Evolutionary conservation across 106 monocot species (phyloP), one percentile per base, ranked within the genome.

Genomic region (Vanilla planifolia): DNA sequence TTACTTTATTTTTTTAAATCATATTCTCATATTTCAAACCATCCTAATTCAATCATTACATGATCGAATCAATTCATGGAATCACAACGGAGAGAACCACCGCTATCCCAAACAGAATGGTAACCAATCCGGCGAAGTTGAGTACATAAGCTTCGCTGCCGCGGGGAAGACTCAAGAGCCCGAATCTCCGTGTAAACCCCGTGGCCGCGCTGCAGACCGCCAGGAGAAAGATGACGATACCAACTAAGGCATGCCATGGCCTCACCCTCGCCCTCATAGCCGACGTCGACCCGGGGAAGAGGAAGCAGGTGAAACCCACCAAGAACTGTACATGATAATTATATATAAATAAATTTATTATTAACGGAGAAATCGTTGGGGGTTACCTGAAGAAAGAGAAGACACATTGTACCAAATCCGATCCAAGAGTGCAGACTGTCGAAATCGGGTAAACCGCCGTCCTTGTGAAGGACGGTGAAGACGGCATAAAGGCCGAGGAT

Each of bases 161-260:
- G 14, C 17, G 52, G 5, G 40, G 2, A 36, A 73, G 63, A 0
- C 4, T 6, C 15, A 40, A 14, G 55, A 47, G 33, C 32, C 44
- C 16, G 33, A 63, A 61, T 33, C 55, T 78, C 63, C 64, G 47
- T 5, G 44, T 40, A 28, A 78, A 28, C 8, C 78, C 78, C 1
- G 64, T 72, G 51, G 60, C 78, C 9, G 78, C 62, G 8, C 62
- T 62, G 63, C 44, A 40, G 2, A 78, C 43, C 1, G 63, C 67
- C 63, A 73, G 41, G 16, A 68, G 8, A 59, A 78, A 78, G 40
- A 78, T 62, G 4, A 44, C 45, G 16, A 67, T 2, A 0, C 78
- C 78, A 21, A 73, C 42, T 36, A 73, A 73, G 2, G 58, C 60
- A 43, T 78, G 78, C 78, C 72, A 72, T 16, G 78, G 73, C 10